phyloP scores from a whole-genome alignment of 2,329 filamentous ascomycete species.

The Ophiocordyceps unilateralis region DNA sequence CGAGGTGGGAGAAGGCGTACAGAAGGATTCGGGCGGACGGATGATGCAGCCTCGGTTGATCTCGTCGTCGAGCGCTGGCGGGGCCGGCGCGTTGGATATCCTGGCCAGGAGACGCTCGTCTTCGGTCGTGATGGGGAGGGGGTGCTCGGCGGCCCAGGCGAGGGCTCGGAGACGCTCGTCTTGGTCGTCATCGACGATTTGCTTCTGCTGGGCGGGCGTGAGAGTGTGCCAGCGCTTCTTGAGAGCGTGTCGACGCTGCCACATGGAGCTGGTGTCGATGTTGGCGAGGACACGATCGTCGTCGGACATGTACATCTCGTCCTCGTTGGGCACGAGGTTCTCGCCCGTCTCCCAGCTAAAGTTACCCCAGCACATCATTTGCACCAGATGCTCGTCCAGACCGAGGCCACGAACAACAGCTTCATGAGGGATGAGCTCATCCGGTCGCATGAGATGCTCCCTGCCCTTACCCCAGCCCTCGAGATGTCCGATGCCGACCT shows the following conservation, averaged over 20 bases:
- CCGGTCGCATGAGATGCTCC: slow-evolving; percentile 32
- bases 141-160: slow-evolving; percentile 13
- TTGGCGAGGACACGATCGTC: slow-evolving; percentile 18
- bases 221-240: slow-evolving; percentile 26
- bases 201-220: slow-evolving; percentile 15
- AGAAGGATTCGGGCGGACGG: slow-evolving; percentile 3
- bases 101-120: neutral
- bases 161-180: slow-evolving; percentile 17
- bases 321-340: slow-evolving; percentile 30
- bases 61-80: slow-evolving; percentile 14
- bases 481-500: slow-evolving; percentile 33
- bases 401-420: slow-evolving; percentile 30
- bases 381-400: slow-evolving; percentile 33
- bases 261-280: slow-evolving; percentile 19
- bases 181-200: slow-evolving; percentile 19
- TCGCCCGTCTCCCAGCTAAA: slow-evolving; percentile 33
- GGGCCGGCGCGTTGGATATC: neutral
- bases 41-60: slow-evolving; percentile 16
- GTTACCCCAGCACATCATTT: slow-evolving; percentile 47
- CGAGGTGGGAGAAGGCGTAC: neutral
- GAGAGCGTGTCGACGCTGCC: slow-evolving; percentile 25
- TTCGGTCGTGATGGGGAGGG: slow-evolving; percentile 5
- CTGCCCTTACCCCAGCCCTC: slow-evolving; percentile 38
- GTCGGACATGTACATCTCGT: slow-evolving; percentile 34
- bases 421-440: slow-evolving; percentile 42